phyloP scores from a whole-genome alignment of 768 basidiomycete genomes.

The Boletus vinaceobasis region DNA sequence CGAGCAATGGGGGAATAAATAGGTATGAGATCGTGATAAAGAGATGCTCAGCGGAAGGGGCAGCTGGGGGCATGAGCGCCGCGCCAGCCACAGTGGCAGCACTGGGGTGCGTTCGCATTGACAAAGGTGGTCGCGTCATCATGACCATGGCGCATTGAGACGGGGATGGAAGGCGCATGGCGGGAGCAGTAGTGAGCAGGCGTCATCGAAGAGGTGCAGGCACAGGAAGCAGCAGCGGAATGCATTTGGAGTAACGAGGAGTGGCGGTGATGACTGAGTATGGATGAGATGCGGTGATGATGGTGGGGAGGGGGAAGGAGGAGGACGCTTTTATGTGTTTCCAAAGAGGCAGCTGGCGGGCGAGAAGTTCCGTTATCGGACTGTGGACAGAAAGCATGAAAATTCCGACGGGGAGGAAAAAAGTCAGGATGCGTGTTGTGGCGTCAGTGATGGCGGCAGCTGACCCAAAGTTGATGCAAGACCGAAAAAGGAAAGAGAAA shows the following conservation, averaged over 20 bases:
- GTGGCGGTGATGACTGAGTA: too few species aligned
- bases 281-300: background rate
- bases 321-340: constrained; percentile 28
- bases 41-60: constrained; percentile 56
- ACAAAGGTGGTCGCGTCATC: constrained; percentile 32
- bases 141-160: constrained; percentile 20
- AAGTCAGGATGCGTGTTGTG: constrained; percentile 34
- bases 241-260: constrained; percentile 17
- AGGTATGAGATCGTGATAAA: constrained; percentile 15
- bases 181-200: too few species aligned
- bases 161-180: too few species aligned
- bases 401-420: constrained; percentile 28
- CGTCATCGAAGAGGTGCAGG: too few species aligned
- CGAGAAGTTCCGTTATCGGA: constrained; percentile 37
- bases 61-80: constrained; percentile 57
- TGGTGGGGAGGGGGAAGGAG: background rate
- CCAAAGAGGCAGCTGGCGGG: constrained; percentile 24
- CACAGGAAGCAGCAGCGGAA: constrained; percentile 12
- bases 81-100: constrained; percentile 75
- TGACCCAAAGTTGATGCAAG: too few species aligned
- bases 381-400: constrained; percentile 32
- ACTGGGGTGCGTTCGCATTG: constrained; percentile 64
- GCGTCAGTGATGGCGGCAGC: constrained; percentile 36
- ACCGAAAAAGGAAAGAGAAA: constrained; percentile 16
- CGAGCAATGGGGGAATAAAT: constrained; percentile 28